Conservation (phyloP, 352 stramenopile genomes). For the Elongisporangium prolatum region DNA sequence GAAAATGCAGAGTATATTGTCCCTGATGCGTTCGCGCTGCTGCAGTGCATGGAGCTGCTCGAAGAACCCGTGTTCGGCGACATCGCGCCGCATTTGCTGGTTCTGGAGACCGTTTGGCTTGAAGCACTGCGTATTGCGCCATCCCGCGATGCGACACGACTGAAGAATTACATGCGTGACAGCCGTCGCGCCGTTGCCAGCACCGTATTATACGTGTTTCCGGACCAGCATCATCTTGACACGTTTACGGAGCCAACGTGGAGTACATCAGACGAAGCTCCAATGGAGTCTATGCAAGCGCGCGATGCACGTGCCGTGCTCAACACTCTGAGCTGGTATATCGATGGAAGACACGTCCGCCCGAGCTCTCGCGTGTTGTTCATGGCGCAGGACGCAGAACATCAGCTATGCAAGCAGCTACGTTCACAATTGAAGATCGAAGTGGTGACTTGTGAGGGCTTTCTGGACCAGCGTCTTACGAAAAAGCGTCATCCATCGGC, state of each 20-base stretch:
- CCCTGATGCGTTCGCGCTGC: constrained; percentile 60
- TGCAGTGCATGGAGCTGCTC: constrained; percentile 77
- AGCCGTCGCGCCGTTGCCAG: constrained; percentile 30
- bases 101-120: constrained; percentile 72
- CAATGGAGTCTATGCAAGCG: constrained; percentile 29
- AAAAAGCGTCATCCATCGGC: constrained; percentile 16
- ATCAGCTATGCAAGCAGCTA: not conserved
- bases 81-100: constrained; percentile 36
- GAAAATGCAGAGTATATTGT: constrained; percentile 55
- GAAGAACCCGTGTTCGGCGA: constrained; percentile 45
- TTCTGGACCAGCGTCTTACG: constrained; percentile 36
- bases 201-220: constrained; percentile 55
- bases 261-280: constrained; percentile 2
- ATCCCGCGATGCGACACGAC: constrained; percentile 51
- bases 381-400: constrained; percentile 48
- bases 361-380: constrained; percentile 37
- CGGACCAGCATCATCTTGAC: constrained; percentile 63
- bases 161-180: constrained; percentile 65
- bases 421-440: constrained; percentile 19
- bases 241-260: constrained; percentile 40
- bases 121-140: constrained; percentile 61
- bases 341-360: constrained; percentile 28
- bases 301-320: constrained; percentile 44
- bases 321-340: constrained; percentile 66
- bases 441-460: constrained; percentile 53